phyloP scores from a whole-genome alignment of 2,329 filamentous ascomycete species.

The Sarocladium oryzae region DNA sequence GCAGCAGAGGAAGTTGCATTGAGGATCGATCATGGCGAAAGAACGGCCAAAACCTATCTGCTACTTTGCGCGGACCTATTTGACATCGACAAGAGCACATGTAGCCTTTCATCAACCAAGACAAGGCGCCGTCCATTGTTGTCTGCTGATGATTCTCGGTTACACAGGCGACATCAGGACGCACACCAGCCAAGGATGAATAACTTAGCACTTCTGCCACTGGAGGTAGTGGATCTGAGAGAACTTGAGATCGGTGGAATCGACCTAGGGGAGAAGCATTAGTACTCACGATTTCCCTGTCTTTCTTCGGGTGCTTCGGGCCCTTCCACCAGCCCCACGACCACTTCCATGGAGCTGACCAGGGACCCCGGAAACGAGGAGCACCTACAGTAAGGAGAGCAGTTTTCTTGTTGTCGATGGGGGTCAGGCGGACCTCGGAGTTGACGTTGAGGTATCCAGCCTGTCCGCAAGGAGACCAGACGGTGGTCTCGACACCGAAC shows the following conservation, averaged over 20 bases:
- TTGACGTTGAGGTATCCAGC: conserved; percentile 7
- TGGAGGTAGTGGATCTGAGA: conserved; percentile 9
- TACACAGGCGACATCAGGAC: background rate
- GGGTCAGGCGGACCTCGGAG: conserved; percentile 8
- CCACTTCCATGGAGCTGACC: background rate
- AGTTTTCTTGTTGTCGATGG: conserved; percentile 8
- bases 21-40: background rate
- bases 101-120: background rate
- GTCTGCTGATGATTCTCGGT: background rate
- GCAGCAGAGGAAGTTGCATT: background rate
- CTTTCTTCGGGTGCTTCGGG: background rate
- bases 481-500: conserved; percentile 8
- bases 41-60: background rate
- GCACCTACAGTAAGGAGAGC: conserved; percentile 9
- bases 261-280: conserved; percentile 3
- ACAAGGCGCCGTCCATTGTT: background rate
- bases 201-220: conserved; percentile 9
- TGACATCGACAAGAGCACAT: background rate
- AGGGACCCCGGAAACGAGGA: background rate
- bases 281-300: conserved; percentile 2
- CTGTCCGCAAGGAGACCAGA: conserved; percentile 8
- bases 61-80: background rate
- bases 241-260: conserved; percentile 10
- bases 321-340: background rate
- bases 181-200: background rate